Evolutionary conservation across 2,329 filamentous ascomycete genomes (phyloP).

Genomic region (Acrocalymma vagum): DNA sequence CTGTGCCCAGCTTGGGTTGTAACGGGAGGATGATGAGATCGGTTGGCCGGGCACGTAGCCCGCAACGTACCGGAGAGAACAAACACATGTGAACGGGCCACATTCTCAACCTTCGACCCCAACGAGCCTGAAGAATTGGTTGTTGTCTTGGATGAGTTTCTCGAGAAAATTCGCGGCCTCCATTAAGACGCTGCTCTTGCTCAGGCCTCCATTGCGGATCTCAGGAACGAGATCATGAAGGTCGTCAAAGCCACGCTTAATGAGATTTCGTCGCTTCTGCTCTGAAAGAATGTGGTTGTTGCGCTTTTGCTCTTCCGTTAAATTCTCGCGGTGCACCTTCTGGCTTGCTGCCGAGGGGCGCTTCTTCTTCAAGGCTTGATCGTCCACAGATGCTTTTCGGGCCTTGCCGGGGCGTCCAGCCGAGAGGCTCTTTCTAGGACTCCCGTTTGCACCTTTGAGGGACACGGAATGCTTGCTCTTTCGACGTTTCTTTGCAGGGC

Average conservation of each 20-base stretch:
- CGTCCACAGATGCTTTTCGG: slow-evolving; percentile 29
- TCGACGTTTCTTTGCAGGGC: slow-evolving; percentile 32
- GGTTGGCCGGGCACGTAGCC: too few species aligned
- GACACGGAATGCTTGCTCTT: slow-evolving; percentile 22
- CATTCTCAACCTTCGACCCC: too few species aligned
- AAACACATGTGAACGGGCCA: too few species aligned
- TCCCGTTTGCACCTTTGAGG: slow-evolving; percentile 18
- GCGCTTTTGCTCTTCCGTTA: slow-evolving; percentile 81
- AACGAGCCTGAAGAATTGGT: slow-evolving; percentile 15
- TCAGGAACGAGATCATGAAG: slow-evolving; percentile 80
- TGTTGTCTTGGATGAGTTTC: slow-evolving; percentile 73
- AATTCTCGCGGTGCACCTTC: slow-evolving; percentile 59
- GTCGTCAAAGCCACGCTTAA: slow-evolving; percentile 84
- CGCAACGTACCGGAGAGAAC: too few species aligned
- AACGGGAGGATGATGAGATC: too few species aligned
- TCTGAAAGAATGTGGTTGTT: slow-evolving; percentile 89
- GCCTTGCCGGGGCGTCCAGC: slow-evolving; percentile 23
- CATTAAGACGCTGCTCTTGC: slow-evolving; percentile 81
- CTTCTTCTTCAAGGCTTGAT: slow-evolving; percentile 34
- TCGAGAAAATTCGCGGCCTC: slow-evolving; percentile 83
- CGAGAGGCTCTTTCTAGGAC: slow-evolving; percentile 26
- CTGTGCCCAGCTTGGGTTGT: too few species aligned
- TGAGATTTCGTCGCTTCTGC: slow-evolving; percentile 83
- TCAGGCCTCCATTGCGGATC: slow-evolving; percentile 76
- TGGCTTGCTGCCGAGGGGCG: slow-evolving; percentile 30